Percentiles rank a stretch among this genome's conserved stretches.
Evolutionary conservation across 2,329 filamentous ascomycete genomes (phyloP).

Genomic region (Cladosporium sp.): DNA sequence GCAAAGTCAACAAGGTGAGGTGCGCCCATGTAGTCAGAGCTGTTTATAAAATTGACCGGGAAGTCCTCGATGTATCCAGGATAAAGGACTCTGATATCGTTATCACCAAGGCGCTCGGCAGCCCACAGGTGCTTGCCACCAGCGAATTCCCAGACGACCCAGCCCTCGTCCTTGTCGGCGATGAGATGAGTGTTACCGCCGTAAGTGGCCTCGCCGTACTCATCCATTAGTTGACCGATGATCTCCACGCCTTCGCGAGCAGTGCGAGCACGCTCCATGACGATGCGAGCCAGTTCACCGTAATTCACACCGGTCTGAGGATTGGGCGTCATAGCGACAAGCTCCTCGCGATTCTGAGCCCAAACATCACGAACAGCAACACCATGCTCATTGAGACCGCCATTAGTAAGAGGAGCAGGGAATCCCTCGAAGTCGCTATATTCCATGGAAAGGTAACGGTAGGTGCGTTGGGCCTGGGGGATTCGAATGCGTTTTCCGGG

Average conservation of each 20-base stretch:
- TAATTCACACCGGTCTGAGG: conserved; percentile 41
- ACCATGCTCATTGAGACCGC: conserved; percentile 41
- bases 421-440: conserved; percentile 41
- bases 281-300: conserved; percentile 38
- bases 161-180: conserved; percentile 36
- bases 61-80: conserved; percentile 37
- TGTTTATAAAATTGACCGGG: conserved; percentile 29
- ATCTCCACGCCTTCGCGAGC: conserved; percentile 42
- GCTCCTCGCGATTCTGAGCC: conserved; percentile 37
- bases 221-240: conserved; percentile 37
- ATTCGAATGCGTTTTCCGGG: conserved; percentile 34
- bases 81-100: conserved; percentile 33
- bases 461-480: conserved; percentile 32
- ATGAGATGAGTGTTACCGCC: conserved; percentile 43
- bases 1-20: conserved; percentile 34
- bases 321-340: conserved; percentile 39
- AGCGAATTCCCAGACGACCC: conserved; percentile 35
- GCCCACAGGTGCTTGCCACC: conserved; percentile 34
- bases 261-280: conserved; percentile 38
- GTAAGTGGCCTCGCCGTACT: conserved; percentile 41
- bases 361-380: conserved; percentile 41
- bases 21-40: conserved; percentile 30
- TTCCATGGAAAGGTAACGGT: conserved; percentile 36
- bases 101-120: conserved; percentile 30
- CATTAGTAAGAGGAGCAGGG: conserved; percentile 41